phyloP scores from a whole-genome alignment of 805 yeast species.

The Kazachstania viticola region DNA sequence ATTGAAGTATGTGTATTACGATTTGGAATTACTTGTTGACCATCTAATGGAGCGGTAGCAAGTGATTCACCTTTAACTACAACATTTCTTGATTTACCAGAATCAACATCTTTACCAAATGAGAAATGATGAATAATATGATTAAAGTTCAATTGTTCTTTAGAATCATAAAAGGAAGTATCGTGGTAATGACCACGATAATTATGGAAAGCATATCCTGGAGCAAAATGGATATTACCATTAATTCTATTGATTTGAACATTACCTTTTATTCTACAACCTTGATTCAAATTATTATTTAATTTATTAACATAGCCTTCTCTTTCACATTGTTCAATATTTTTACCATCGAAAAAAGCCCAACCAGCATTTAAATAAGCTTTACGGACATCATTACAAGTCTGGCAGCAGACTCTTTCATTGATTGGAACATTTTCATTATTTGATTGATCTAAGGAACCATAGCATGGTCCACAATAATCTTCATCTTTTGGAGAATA shows the following conservation, averaged over 20 bases:
- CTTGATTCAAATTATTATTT: constrained; percentile 55
- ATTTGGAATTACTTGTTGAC: constrained; percentile 26
- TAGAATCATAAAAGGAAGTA: constrained; percentile 53
- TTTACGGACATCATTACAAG: constrained; percentile 66
- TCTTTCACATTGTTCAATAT: constrained; percentile 83
- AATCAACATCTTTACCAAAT: constrained; percentile 43
- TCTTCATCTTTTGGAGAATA: constrained; percentile 72
- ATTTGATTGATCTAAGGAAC: constrained; percentile 52
- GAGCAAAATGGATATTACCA: constrained; percentile 92
- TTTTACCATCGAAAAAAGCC: constrained; percentile 84
- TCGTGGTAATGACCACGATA: constrained; percentile 68
- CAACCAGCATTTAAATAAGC: constrained; percentile 73
- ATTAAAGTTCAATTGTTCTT: constrained; percentile 57
- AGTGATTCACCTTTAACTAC: constrained; percentile 7
- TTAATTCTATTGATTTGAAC: constrained; percentile 74
- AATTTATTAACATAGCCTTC: constrained; percentile 69
- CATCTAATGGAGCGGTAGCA: constrained; percentile 58
- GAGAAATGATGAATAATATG: constrained; percentile 74
- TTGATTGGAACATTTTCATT: constrained; percentile 28
- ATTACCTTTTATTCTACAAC: constrained; percentile 77
- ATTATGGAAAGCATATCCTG: constrained; percentile 65
- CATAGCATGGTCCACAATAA: constrained; percentile 87
- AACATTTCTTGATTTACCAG: not conserved
- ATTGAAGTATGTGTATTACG: constrained; percentile 44
- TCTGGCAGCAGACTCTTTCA: constrained; percentile 62